phyloP scores from a whole-genome alignment of 306 rosid genomes.

The Cicer bijugum region DNA sequence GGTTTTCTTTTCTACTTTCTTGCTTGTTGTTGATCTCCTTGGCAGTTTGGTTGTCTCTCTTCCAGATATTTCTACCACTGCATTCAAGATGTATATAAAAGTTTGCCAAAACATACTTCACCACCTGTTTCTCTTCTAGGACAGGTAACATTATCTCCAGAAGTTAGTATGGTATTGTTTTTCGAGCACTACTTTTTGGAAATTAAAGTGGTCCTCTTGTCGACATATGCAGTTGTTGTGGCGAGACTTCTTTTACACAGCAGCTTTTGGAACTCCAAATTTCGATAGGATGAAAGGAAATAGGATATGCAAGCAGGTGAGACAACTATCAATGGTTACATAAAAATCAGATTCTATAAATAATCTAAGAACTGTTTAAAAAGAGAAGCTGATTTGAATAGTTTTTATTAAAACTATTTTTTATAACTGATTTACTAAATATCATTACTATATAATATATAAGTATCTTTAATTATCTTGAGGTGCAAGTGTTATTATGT shows the following conservation, averaged over 20 bases:
- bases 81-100: slow-evolving; percentile 69
- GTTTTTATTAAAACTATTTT: no score
- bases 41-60: slow-evolving; percentile 96
- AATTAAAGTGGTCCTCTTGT: slow-evolving; percentile 44
- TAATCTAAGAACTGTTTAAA: no score
- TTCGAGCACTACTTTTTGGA: slow-evolving; percentile 29
- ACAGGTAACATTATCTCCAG: slow-evolving; percentile 61
- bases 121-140: slow-evolving; percentile 93
- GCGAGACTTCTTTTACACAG: slow-evolving; percentile 94
- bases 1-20: not conserved
- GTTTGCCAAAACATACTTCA: slow-evolving; percentile 65
- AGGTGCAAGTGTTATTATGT: not conserved
- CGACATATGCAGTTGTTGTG: slow-evolving; percentile 65
- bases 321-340: slow-evolving; percentile 7
- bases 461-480: no score
- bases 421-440: no score
- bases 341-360: no score
- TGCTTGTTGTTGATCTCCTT: slow-evolving; percentile 41
- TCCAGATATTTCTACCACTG: slow-evolving; percentile 84
- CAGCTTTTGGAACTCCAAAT: slow-evolving; percentile 90
- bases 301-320: slow-evolving; percentile 91
- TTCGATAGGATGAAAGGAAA: slow-evolving; percentile 82
- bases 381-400: no score
- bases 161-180: slow-evolving; percentile 25
- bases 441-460: no score